Evolutionary conservation across 1,139 yeast species (phyloP).

Genomic region (Geotrichum candidum): DNA sequence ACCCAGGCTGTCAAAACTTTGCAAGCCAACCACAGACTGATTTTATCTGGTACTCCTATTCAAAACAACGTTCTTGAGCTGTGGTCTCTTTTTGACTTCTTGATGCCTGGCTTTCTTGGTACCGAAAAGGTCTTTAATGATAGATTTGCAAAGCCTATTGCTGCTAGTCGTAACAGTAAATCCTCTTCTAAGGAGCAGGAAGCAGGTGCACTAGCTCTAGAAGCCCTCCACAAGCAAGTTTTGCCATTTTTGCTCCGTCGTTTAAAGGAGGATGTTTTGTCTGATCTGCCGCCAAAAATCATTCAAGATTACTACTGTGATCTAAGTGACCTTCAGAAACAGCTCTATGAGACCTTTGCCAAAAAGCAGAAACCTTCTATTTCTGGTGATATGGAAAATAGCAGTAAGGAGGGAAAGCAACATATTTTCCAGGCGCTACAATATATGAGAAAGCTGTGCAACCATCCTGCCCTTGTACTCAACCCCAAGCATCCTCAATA

Average conservation of each 20-base stretch:
- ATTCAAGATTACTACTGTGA: slow-evolving; percentile 98
- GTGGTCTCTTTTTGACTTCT: slow-evolving; percentile 94
- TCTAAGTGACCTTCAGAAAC: slow-evolving; percentile 81
- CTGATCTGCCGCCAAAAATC: slow-evolving; percentile 95
- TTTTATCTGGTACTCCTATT: slow-evolving; percentile 94
- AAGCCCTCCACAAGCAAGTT: slow-evolving; percentile 92
- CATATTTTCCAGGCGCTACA: slow-evolving; percentile 97
- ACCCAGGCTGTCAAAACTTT: slow-evolving; percentile 81
- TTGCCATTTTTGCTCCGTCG: slow-evolving; percentile 94
- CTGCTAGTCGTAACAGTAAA: slow-evolving; percentile 86
- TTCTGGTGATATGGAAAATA: slow-evolving; percentile 52
- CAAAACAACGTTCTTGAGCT: slow-evolving; percentile 94
- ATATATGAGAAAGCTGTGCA: slow-evolving; percentile 94
- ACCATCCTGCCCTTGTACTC: slow-evolving; percentile 92
- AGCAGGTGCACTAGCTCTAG: slow-evolving; percentile 92
- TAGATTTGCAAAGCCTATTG: slow-evolving; percentile 93
- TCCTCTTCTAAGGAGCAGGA: slow-evolving; percentile 93
- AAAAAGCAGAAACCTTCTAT: slow-evolving; percentile 73
- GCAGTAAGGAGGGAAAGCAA: slow-evolving; percentile 56
- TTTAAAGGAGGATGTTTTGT: slow-evolving; percentile 89
- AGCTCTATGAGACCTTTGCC: slow-evolving; percentile 86
- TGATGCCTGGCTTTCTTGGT: slow-evolving; percentile 98
- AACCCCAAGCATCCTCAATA: slow-evolving; percentile 82
- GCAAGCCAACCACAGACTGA: slow-evolving; percentile 80
- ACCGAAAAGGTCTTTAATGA: slow-evolving; percentile 93